Percentiles rank a stretch among this genome's conserved stretches.
phyloP scores from a whole-genome alignment of 768 basidiomycete genomes.

The Erythrobasidium yunnanense region DNA sequence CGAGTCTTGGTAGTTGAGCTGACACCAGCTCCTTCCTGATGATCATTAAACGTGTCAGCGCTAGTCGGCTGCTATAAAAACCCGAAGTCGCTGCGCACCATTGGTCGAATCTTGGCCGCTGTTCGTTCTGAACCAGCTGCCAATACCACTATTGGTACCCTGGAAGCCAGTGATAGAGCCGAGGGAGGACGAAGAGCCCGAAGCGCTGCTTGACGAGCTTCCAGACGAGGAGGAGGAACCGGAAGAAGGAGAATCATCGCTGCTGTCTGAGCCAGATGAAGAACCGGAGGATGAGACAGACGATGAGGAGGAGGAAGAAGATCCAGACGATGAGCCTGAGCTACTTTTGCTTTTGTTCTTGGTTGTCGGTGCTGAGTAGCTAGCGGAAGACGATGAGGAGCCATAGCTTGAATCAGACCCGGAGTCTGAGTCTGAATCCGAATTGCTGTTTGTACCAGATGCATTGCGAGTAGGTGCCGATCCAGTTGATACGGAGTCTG shows the following conservation, averaged over 20 bases:
- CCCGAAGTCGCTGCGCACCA: slow-evolving; percentile 32
- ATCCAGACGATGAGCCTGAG: not conserved
- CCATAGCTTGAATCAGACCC: too few relatives aligned
- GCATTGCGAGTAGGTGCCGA: too few relatives aligned
- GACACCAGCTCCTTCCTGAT: not conserved
- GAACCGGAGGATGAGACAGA: not conserved
- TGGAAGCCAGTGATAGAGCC: slow-evolving; percentile 10
- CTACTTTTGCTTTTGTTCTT: not conserved
- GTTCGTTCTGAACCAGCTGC: slow-evolving; percentile 34
- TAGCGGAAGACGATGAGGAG: not conserved
- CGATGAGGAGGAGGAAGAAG: not conserved
- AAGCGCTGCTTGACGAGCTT: too few relatives aligned
- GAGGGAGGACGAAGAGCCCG: not conserved
- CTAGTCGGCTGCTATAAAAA: not conserved
- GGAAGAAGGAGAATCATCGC: not conserved
- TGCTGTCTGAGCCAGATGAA: not conserved
- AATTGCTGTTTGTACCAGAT: too few relatives aligned
- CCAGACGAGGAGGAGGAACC: not conserved
- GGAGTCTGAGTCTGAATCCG: too few relatives aligned
- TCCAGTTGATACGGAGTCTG: not conserved
- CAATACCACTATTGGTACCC: slow-evolving; percentile 18
- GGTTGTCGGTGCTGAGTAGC: not conserved
- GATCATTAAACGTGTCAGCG: slow-evolving; percentile 8
- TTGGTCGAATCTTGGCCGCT: slow-evolving; percentile 31
- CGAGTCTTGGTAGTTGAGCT: not conserved